Evolutionary conservation across 176 grass and related monocot genomes (phyloP).

Genomic region (Aegilops longissima): DNA sequence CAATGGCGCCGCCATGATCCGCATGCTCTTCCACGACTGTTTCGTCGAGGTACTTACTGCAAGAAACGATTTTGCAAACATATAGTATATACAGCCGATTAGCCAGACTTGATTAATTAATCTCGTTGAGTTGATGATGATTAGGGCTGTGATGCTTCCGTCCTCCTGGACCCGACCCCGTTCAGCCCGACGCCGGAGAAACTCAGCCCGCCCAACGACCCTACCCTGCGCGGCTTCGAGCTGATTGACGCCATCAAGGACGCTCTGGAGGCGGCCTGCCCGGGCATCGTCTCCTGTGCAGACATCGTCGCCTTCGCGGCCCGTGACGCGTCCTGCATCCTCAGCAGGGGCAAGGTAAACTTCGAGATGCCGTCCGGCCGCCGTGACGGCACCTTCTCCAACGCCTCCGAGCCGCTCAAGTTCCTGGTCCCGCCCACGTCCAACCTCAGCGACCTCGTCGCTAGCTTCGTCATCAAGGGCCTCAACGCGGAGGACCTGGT

Average conservation of each 20-base stretch:
- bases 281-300: neutral
- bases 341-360: neutral
- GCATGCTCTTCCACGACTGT: conserved; percentile 59
- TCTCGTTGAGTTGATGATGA: neutral
- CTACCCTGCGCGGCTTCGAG: neutral
- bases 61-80: no score
- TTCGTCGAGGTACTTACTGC: no score
- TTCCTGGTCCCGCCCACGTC: no score
- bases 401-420: no score
- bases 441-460: no score
- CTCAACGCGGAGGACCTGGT: conserved; percentile 44
- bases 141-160: neutral
- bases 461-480: no score
- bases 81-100: no score
- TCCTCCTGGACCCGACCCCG: neutral
- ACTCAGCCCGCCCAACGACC: no score
- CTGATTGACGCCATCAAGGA: conserved; percentile 11
- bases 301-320: neutral
- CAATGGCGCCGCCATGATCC: conserved; percentile 38
- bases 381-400: conserved; percentile 1
- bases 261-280: neutral
- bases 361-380: conserved; percentile 1
- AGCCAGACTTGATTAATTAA: neutral
- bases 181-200: neutral
- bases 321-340: neutral